These are phyloP conservation scores for Penicillium ucsense DNA, from an alignment of 495 filamentous ascomycete genomes.

Conservation along the genomic window DNA sequence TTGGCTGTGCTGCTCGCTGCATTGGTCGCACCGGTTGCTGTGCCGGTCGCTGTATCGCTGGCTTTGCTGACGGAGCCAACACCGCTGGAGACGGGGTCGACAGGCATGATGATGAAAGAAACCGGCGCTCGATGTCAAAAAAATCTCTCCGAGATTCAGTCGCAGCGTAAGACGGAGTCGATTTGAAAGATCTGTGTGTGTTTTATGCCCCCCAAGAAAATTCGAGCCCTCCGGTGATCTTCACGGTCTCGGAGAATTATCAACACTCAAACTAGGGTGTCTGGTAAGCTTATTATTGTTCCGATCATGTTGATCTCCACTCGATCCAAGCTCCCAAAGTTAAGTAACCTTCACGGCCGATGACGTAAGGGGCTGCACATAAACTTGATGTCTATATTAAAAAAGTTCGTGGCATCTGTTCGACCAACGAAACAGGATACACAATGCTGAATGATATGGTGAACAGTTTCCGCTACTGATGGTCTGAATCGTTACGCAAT, in stretches of 20 bases:
- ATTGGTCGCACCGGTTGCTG: not conserved
- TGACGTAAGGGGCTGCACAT: constrained; percentile 15
- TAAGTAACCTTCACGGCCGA: not conserved
- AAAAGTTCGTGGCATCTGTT: not conserved
- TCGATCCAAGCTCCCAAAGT: no score
- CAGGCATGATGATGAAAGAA: constrained; percentile 10
- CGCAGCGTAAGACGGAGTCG: no score
- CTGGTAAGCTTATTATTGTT: no score
- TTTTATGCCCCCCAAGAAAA: no score
- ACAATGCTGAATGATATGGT: not conserved
- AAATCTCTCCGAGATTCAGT: no score
- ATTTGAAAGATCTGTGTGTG: no score
- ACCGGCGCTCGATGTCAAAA: no score
- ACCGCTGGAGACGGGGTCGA: constrained; percentile 19
- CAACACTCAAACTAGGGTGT: no score
- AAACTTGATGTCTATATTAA: constrained; percentile 17
- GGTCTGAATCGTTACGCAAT: not conserved
- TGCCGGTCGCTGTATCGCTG: constrained; percentile 8
- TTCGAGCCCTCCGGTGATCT: no score
- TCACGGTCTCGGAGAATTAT: no score
- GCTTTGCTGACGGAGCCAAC: constrained; percentile 12
- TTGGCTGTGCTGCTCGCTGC: constrained; percentile 11
- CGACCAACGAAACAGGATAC: not conserved
- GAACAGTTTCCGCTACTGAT: not conserved
- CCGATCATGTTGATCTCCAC: no score